Evolutionary conservation across 352 stramenopile genomes (phyloP).

Genomic region (Phytophthora crassamura): DNA sequence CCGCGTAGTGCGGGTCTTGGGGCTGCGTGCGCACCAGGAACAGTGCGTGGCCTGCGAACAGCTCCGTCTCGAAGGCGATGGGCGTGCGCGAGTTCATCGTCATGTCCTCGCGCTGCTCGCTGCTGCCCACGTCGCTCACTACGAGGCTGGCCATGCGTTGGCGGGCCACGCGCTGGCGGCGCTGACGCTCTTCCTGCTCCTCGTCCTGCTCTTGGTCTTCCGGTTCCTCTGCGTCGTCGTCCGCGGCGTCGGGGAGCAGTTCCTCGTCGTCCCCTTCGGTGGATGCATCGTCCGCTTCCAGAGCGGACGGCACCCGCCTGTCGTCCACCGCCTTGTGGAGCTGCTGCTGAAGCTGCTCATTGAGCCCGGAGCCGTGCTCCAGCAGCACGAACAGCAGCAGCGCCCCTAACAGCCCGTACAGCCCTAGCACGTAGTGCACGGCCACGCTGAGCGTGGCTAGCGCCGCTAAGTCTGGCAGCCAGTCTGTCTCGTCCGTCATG

Average conservation of each 20-base stretch:
- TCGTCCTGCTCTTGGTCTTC: slow-evolving; percentile 1
- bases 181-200: slow-evolving; percentile 14
- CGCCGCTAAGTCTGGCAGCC: slow-evolving; percentile 66
- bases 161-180: slow-evolving; percentile 1
- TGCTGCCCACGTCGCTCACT: slow-evolving; percentile 50
- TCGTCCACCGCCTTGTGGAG: slow-evolving; percentile 10
- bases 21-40: slow-evolving; percentile 86
- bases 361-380: slow-evolving; percentile 40
- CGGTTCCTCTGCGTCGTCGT: slow-evolving; percentile 4
- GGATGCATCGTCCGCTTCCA: slow-evolving; percentile 24
- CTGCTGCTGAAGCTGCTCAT: background rate
- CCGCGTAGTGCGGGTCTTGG: slow-evolving; percentile 53
- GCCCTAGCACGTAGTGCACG: slow-evolving; percentile 71
- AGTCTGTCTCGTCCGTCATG: slow-evolving; percentile 44
- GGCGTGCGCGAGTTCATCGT: slow-evolving; percentile 67
- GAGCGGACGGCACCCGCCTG: slow-evolving; percentile 20
- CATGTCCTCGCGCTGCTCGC: slow-evolving; percentile 22
- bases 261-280: slow-evolving; percentile 31
- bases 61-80: slow-evolving; percentile 86
- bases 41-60: slow-evolving; percentile 79
- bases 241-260: background rate
- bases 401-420: slow-evolving; percentile 54
- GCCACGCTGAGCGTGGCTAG: slow-evolving; percentile 61
- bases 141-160: slow-evolving; percentile 34
- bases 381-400: slow-evolving; percentile 47